phyloP scores from a whole-genome alignment of 164 flowering plant genomes.

The Vitis rotundifolia region DNA sequence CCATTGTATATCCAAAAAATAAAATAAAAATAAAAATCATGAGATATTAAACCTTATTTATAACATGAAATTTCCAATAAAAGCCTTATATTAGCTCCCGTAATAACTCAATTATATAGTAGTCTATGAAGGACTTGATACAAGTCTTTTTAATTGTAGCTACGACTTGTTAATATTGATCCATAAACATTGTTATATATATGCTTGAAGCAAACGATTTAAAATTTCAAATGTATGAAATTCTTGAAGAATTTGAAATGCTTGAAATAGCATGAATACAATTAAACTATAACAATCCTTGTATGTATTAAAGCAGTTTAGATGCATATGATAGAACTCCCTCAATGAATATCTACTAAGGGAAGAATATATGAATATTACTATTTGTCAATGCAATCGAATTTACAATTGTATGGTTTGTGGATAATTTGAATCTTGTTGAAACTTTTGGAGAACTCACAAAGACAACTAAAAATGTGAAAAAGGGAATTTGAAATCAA shows the following conservation, averaged over 20 bases:
- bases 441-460: not conserved
- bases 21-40: too few species aligned
- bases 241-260: not conserved
- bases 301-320: conserved; percentile 10
- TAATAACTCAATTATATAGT: too few species aligned
- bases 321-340: conserved; percentile 11
- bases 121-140: too few species aligned
- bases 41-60: too few species aligned
- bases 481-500: conserved; percentile 12
- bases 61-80: too few species aligned
- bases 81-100: too few species aligned
- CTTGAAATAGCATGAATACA: not conserved
- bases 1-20: too few species aligned
- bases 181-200: too few species aligned
- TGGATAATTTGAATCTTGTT: conserved; percentile 9
- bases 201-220: not conserved
- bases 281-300: conserved; percentile 13
- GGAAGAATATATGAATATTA: conserved; percentile 7
- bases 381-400: conserved; percentile 6
- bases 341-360: conserved; percentile 12
- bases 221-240: not conserved
- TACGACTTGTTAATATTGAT: too few species aligned
- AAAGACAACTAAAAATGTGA: not conserved
- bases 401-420: conserved; percentile 11
- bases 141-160: too few species aligned